These are phyloP conservation scores for Venturia oleaginea DNA, from an alignment of 2,329 filamentous ascomycete genomes.

Conservation along the genomic window DNA sequence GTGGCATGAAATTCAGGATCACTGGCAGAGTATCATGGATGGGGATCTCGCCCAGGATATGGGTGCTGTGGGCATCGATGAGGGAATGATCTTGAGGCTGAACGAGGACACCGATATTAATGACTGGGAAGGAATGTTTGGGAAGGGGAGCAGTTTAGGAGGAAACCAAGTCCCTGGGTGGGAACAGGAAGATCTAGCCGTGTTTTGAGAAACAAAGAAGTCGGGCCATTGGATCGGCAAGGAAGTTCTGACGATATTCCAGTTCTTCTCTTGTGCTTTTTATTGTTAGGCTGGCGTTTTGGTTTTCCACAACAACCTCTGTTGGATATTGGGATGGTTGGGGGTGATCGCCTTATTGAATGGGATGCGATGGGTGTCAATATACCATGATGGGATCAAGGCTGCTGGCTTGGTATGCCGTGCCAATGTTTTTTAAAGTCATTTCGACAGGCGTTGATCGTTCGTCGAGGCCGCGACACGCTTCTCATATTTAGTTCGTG, in stretches of 20 bases:
- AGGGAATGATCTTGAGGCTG: slow-evolving; percentile 1
- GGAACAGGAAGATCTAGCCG: slow-evolving; percentile 9
- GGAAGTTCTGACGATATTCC: not conserved
- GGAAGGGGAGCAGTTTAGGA: not conserved
- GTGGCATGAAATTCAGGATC: slow-evolving; percentile 2
- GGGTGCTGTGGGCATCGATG: not conserved
- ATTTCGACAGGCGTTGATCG: not conserved
- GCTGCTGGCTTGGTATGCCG: not conserved
- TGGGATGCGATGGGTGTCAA: not conserved
- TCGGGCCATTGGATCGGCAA: not conserved
- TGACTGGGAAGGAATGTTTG: slow-evolving; percentile 14
- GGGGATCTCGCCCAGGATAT: not conserved
- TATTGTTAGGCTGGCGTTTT: not conserved
- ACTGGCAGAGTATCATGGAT: slow-evolving; percentile 11
- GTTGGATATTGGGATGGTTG: not conserved
- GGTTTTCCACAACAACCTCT: not conserved
- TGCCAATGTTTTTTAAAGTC: not conserved
- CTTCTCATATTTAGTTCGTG: not conserved
- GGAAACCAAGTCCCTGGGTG: slow-evolving; percentile 5
- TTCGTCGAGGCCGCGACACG: not conserved
- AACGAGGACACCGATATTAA: slow-evolving; percentile 6
- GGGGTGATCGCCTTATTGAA: not conserved
- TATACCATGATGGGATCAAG: not conserved
- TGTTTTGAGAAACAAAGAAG: not conserved
- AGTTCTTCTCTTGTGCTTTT: not conserved